Conservation (phyloP, 2,329 filamentous ascomycete species). For the Fusarium piperis region DNA sequence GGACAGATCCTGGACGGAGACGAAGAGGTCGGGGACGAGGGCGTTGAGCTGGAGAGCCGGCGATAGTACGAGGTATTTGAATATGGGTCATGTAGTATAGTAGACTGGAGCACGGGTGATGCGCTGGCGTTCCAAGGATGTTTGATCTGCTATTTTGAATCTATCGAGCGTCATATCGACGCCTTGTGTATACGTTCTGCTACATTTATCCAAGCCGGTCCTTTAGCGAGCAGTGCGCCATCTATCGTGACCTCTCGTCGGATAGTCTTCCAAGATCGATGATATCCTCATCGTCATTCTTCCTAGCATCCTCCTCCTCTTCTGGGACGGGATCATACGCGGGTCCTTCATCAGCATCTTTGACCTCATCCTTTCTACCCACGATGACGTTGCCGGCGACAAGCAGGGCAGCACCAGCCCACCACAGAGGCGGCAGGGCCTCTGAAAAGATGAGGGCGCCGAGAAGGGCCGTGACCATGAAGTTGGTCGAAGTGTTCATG, state of each 20-base stretch:
- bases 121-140: slow-evolving; percentile 35
- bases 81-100: slow-evolving; percentile 4
- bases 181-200: not conserved
- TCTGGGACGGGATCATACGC: slow-evolving; percentile 46
- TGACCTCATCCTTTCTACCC: slow-evolving; percentile 71
- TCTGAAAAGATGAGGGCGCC: slow-evolving; percentile 78
- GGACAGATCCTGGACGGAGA: slow-evolving; percentile 54
- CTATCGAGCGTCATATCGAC: not conserved
- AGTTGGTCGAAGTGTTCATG: slow-evolving; percentile 85
- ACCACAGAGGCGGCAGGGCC: slow-evolving; percentile 77
- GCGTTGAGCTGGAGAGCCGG: slow-evolving; percentile 55
- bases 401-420: slow-evolving; percentile 75
- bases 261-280: slow-evolving; percentile 46
- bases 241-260: slow-evolving; percentile 31
- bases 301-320: slow-evolving; percentile 33
- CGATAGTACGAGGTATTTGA: slow-evolving; percentile 24
- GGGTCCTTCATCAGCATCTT: slow-evolving; percentile 39
- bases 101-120: slow-evolving; percentile 29
- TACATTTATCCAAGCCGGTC: not conserved
- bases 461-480: slow-evolving; percentile 79
- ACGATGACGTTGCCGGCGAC: slow-evolving; percentile 83
- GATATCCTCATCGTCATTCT: slow-evolving; percentile 47
- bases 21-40: slow-evolving; percentile 53
- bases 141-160: slow-evolving; percentile 17
- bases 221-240: not conserved